Evolutionary conservation across 2,329 filamentous ascomycete genomes (phyloP), one percentile per base, ranked within the genome.

Genomic region (Atkinsonella texensis): DNA sequence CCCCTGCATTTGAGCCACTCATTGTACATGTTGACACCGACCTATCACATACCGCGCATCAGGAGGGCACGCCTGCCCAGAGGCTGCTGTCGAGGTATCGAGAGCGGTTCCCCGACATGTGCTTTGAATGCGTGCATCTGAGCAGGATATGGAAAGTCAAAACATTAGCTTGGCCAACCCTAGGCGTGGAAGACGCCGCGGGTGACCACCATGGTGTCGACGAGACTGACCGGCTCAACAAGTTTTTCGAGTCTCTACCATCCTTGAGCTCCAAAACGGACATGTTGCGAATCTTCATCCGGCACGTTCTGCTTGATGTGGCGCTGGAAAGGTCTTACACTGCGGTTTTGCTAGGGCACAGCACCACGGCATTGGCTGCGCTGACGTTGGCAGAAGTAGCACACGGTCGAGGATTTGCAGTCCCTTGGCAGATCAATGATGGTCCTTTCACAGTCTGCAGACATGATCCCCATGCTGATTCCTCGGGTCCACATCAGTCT

Each of bases 341-440:
- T 56, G 82, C 81, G 12, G 76, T 97, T 42, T 69, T 97, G 1
- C 84, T 93, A 67, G 90, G 87, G 20, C 84, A 91, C 68, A 94
- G 82, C 57, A 95, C 93, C 18, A 96, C 89, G 5, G 80, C 83
- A 15, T 80, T 98, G 32, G 91, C 93, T 4, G 88, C 91, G 58
- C 83, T 88, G 61, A 87, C 89, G 0, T 79, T 98, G 13, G 76
- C 88, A 7, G 88, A 93, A 68, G 89, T 91, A 2, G 89, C 91
- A 23, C 96, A 95, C 68, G 93, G 93, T 1, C 79, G 91, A 47
- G 93, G 91, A 1, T 89, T 85, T 58, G 81, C 85, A 4, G 70
- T 97, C 18, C 87, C 90, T 1, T 91, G 85, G 82, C 80, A 87
- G 58, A 79, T 90, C 15, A 81, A 83, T 48, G 93, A 97, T 64